A percentile compares a stretch with the other conserved stretches of the same genome.
Conservation (phyloP, 2,329 filamentous ascomycete species). For the Curvularia eragrostidis region DNA sequence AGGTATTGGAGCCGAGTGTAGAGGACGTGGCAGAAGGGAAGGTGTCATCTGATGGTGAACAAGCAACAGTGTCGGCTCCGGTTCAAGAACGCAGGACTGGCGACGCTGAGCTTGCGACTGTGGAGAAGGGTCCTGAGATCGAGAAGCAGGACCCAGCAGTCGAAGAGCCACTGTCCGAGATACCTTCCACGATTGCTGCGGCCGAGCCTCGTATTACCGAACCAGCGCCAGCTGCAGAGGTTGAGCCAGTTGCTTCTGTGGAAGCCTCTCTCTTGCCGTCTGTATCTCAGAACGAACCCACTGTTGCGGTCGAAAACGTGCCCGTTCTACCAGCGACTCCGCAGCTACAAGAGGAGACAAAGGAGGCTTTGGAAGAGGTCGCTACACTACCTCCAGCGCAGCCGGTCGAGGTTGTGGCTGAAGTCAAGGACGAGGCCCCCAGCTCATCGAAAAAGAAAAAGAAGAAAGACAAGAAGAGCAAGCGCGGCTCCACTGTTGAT, state of each 20-base stretch:
- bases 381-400: background rate
- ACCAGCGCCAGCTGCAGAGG: background rate
- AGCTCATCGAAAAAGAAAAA: conserved; percentile 33
- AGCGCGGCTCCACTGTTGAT: conserved; percentile 24
- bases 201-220: background rate
- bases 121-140: conserved; percentile 26
- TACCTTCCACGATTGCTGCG: conserved; percentile 2
- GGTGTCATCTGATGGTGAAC: conserved; percentile 5
- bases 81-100: conserved; percentile 11
- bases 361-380: background rate
- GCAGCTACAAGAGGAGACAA: background rate
- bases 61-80: background rate
- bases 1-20: conserved; percentile 1
- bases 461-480: conserved; percentile 37
- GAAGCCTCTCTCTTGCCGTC: background rate
- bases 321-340: background rate
- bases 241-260: background rate
- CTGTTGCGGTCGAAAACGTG: background rate
- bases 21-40: background rate
- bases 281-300: conserved; percentile 9
- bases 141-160: conserved; percentile 21
- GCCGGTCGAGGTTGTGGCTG: conserved; percentile 1
- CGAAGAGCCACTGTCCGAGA: conserved; percentile 19
- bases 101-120: conserved; percentile 10
- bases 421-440: conserved; percentile 13